Base-by-base conservation (phyloP, 176 grass and related monocot species). In the Cymbopogon citratus region DNA sequence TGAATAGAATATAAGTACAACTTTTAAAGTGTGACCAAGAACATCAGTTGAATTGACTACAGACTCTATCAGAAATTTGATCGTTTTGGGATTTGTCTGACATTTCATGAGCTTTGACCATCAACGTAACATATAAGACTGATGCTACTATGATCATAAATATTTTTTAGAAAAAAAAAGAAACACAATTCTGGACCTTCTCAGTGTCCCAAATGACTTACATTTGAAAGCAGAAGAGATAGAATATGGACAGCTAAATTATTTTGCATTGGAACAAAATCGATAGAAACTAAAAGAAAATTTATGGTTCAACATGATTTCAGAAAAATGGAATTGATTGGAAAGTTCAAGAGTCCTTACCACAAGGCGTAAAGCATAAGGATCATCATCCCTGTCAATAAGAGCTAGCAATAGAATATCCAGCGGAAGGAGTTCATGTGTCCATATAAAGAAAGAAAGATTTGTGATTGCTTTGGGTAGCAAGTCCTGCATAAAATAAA, bases 311-410 rank as follows among this genome's bases (percentile, higher is more conserved):
- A 66, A 52, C 62, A 78, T 73, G 34, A 75, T 44, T 36, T 71
- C 34, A 80, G 25, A 76, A 76, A 80, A 40, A 85, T 64, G 25
- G 54, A 19, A 80, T 52, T 34, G 14, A 75, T 25, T 74, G 71
- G 19, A 49, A 76, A 44, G 71, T 67, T 85, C 18, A 46, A 81
- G 27, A 85, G 79, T 66, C n/a, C 77, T 75, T 95, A 95, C 96
- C 89, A 98, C 92, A 79, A 98, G 86, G 40, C 89, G 90, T 66
- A 98, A 86, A 68, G 96, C 92, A 90, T 91, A 91, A 69, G 82
- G 89, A 90, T 98, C 96, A 39, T 98, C 96, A 85, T 98, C 96
- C 74, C 96, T 87, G 74, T 98, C 96, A 87, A 93, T 98, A 71
- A 98, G 92, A 83, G 96, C 91, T 82, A 98, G 83, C 45, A 98